Conservation (phyloP, 257 asterid genomes). For the Knoxia roxburghii region DNA sequence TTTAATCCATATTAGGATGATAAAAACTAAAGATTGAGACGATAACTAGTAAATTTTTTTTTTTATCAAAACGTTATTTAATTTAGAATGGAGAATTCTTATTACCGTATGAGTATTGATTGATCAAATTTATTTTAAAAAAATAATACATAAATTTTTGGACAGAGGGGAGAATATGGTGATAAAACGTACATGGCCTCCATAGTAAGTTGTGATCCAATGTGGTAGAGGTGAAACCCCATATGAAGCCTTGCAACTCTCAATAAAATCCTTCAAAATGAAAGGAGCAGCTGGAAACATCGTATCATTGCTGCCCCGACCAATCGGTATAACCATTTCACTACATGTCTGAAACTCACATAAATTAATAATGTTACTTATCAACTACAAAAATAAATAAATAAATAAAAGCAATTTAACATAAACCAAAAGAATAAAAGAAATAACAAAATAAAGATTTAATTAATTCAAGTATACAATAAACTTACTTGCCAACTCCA, state of each 20-base stretch:
- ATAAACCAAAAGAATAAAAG: no score
- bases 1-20: no score
- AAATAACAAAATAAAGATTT: no score
- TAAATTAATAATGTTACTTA: neutral
- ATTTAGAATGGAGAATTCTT: no score
- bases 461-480: neutral
- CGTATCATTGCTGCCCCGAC: constrained; percentile 25
- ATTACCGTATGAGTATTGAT: no score
- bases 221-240: constrained; percentile 42
- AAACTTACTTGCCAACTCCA: constrained; percentile 70
- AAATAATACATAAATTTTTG: no score
- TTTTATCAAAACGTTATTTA: no score
- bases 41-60: no score
- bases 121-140: no score
- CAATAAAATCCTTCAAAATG: constrained; percentile 2
- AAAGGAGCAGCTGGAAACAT: constrained; percentile 38
- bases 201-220: constrained; percentile 44
- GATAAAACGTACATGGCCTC: constrained; percentile 32
- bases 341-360: constrained; percentile 27
- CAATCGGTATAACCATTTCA: constrained; percentile 41
- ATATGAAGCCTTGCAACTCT: constrained; percentile 16
- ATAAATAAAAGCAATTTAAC: neutral
- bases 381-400: neutral
- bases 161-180: neutral
- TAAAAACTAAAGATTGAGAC: no score